Evolutionary conservation across 805 yeast genomes (phyloP).

Genomic region (Myxozyma melibiosi): DNA sequence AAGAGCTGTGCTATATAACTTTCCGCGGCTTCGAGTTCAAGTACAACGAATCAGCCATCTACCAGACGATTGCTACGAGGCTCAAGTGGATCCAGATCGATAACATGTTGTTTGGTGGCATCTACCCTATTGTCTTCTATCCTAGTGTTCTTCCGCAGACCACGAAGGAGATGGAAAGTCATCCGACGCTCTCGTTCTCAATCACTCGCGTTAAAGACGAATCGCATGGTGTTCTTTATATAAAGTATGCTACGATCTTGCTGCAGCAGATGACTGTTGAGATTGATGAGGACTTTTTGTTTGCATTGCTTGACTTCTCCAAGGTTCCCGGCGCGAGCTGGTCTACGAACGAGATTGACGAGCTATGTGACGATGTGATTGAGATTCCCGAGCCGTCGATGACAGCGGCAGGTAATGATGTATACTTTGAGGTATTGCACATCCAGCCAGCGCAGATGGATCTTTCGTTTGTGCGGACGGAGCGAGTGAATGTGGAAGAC

Average conservation of each 20-base stretch:
- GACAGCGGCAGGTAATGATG: slow-evolving; percentile 61
- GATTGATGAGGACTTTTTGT: slow-evolving; percentile 89
- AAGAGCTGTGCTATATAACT: slow-evolving; percentile 84
- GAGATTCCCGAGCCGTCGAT: slow-evolving; percentile 70
- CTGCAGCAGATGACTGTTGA: slow-evolving; percentile 91
- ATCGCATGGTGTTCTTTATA: slow-evolving; percentile 82
- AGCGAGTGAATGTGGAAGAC: slow-evolving; percentile 68
- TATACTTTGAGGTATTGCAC: slow-evolving; percentile 90
- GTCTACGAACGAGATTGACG: slow-evolving; percentile 52
- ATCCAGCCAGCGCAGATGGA: slow-evolving; percentile 89
- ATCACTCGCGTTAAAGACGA: slow-evolving; percentile 83
- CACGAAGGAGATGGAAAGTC: slow-evolving; percentile 77
- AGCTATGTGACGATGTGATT: slow-evolving; percentile 63
- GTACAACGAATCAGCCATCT: slow-evolving; percentile 80
- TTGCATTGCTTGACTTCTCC: slow-evolving; percentile 76
- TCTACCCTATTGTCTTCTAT: slow-evolving; percentile 82
- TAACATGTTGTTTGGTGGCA: slow-evolving; percentile 85
- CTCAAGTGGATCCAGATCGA: slow-evolving; percentile 95
- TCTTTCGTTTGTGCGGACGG: slow-evolving; percentile 88
- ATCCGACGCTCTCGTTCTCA: slow-evolving; percentile 88
- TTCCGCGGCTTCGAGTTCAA: slow-evolving; percentile 77
- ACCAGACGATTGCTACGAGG: slow-evolving; percentile 76
- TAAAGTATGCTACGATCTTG: slow-evolving; percentile 87
- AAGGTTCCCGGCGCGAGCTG: slow-evolving; percentile 83
- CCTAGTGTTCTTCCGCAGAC: slow-evolving; percentile 90